Percentiles rank a stretch among this genome's conserved stretches.
phyloP scores from a whole-genome alignment of 768 basidiomycete genomes.

The Xerocomus potaroensis region DNA sequence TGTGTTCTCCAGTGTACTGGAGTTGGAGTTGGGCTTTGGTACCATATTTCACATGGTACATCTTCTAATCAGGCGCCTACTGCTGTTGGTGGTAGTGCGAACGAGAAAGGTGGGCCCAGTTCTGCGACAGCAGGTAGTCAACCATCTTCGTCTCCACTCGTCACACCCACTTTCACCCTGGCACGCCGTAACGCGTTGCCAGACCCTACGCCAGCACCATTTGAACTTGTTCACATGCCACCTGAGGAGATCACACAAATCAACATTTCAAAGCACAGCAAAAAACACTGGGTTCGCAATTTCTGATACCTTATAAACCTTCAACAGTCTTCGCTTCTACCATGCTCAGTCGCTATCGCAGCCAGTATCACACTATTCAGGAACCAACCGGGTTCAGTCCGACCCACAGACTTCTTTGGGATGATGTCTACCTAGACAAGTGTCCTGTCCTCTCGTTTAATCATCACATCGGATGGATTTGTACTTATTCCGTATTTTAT shows the following conservation, averaged over 20 bases:
- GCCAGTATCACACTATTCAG: slow-evolving; percentile 3
- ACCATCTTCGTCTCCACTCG: slow-evolving; percentile 34
- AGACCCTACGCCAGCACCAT: slow-evolving; percentile 16
- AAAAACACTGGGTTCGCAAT: slow-evolving; percentile 7
- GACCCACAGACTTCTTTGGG: slow-evolving; percentile 10
- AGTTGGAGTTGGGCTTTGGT: slow-evolving; percentile 56
- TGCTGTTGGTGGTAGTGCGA: slow-evolving; percentile 60
- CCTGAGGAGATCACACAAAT: slow-evolving; percentile 2
- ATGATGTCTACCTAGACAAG: slow-evolving; percentile 21
- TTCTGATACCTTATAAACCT: slow-evolving; percentile 7
- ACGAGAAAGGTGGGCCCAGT: slow-evolving; percentile 33
- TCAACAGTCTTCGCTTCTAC: not conserved
- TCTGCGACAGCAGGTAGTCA: slow-evolving; percentile 12
- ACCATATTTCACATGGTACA: slow-evolving; percentile 51
- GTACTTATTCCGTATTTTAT: slow-evolving; percentile 24
- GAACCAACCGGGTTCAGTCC: slow-evolving; percentile 1
- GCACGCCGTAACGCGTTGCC: slow-evolving; percentile 33
- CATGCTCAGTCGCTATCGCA: slow-evolving; percentile 4
- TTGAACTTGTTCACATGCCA: slow-evolving; percentile 6
- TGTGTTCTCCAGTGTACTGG: slow-evolving; percentile 39
- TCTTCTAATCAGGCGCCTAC: slow-evolving; percentile 50
- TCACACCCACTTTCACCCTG: slow-evolving; percentile 61
- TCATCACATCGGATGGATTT: slow-evolving; percentile 17
- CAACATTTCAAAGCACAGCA: slow-evolving; percentile 6
- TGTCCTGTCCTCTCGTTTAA: slow-evolving; percentile 32